Conservation (phyloP, 345 rosid species). For the Acer negundo region DNA sequence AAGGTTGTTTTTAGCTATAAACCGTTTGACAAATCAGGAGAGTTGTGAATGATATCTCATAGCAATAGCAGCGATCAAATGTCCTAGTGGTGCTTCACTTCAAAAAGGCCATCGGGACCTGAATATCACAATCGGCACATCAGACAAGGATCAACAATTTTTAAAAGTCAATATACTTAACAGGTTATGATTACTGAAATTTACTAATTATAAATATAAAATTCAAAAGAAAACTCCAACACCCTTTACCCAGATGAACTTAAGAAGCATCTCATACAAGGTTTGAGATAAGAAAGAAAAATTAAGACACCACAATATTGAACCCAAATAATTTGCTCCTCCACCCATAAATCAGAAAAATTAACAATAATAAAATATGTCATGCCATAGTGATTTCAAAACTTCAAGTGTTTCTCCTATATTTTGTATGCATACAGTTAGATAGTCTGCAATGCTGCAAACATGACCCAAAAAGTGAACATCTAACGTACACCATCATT, state of each 20-base stretch:
- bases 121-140: constrained; percentile 24
- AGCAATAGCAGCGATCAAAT: constrained; percentile 10
- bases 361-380: background rate
- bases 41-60: background rate
- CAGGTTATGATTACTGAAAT: background rate
- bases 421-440: background rate
- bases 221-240: background rate
- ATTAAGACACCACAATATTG: background rate
- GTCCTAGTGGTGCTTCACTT: constrained; percentile 60
- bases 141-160: background rate
- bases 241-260: background rate
- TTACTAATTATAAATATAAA: background rate
- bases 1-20: background rate
- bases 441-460: background rate
- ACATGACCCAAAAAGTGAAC: background rate
- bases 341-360: background rate
- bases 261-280: background rate
- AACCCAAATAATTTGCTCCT: background rate
- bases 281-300: background rate
- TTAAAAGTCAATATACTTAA: background rate
- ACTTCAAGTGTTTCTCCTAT: background rate
- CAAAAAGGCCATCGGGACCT: constrained; percentile 95
- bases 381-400: background rate
- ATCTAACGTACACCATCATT: background rate
- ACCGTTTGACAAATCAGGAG: constrained; percentile 4